Evolutionary conservation across 768 basidiomycete genomes (phyloP).

Genomic region (Xerocomellus dryophilus): DNA sequence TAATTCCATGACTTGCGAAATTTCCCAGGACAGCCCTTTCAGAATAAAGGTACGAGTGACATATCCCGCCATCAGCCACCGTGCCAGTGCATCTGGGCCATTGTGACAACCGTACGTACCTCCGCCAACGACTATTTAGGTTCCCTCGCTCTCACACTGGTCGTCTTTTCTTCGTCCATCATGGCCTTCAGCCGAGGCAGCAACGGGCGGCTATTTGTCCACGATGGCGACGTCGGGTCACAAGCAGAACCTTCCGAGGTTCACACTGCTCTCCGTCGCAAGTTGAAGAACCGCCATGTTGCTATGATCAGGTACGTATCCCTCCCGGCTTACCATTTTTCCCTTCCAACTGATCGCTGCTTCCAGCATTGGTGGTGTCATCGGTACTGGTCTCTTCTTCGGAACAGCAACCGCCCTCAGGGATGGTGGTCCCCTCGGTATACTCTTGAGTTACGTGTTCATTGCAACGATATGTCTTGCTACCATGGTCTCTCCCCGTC

Average conservation of each 20-base stretch:
- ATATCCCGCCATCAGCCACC: no score
- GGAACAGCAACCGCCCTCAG: background rate
- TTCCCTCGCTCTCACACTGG: background rate
- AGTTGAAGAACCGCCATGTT: background rate
- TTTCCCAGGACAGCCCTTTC: no score
- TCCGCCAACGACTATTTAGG: background rate
- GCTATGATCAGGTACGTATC: background rate
- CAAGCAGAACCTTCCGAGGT: background rate
- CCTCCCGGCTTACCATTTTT: background rate
- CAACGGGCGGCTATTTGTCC: no score
- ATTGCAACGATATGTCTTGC: background rate
- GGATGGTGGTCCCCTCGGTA: slow-evolving; percentile 1
- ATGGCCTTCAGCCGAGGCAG: background rate
- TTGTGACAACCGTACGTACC: no score
- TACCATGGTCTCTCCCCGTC: background rate
- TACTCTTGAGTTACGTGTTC: background rate
- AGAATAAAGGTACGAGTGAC: no score
- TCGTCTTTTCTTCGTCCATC: background rate
- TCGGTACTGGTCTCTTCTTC: slow-evolving; percentile 4
- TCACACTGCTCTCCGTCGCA: background rate
- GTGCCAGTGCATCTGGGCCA: no score
- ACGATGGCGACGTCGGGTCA: background rate
- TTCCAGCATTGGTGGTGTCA: background rate
- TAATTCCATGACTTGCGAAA: no score
- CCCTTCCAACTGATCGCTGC: background rate